Evolutionary conservation across 805 yeast genomes (phyloP).

Genomic region (Pichia paraexigua): DNA sequence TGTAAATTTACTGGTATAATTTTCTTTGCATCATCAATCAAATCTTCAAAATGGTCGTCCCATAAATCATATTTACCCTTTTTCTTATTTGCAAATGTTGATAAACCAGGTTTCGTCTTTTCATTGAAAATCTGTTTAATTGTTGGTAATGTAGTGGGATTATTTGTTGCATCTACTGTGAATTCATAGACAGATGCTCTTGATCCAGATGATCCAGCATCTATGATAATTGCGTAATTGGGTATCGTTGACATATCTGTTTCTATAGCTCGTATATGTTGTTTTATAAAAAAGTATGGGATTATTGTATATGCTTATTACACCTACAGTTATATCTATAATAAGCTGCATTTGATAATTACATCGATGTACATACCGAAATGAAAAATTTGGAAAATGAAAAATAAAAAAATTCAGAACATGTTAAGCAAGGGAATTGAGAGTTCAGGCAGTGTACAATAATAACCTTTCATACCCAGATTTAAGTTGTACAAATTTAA

Average conservation of each 20-base stretch:
- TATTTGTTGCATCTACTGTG: slow-evolving; percentile 34
- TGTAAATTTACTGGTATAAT: slow-evolving; percentile 60
- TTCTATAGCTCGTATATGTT: neutral
- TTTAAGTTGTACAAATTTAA: too few species aligned
- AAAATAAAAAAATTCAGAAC: neutral
- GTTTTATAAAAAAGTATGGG: too few species aligned
- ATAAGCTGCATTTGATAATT: neutral
- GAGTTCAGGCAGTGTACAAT: too few species aligned
- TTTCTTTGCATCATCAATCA: slow-evolving; percentile 60
- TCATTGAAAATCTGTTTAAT: slow-evolving; percentile 51
- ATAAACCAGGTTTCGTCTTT: slow-evolving; percentile 80
- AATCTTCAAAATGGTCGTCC: slow-evolving; percentile 55
- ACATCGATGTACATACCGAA: neutral
- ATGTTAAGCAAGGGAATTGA: neutral
- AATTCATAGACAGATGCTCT: slow-evolving; percentile 78
- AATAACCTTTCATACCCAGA: too few species aligned
- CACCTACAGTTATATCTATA: too few species aligned
- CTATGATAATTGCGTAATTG: slow-evolving; percentile 79
- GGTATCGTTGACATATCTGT: neutral
- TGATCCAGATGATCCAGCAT: slow-evolving; percentile 95
- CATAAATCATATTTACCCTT: slow-evolving; percentile 43
- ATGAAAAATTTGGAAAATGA: neutral
- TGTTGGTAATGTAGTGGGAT: slow-evolving; percentile 17
- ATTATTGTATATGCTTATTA: neutral
- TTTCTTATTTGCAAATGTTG: slow-evolving; percentile 50